Evolutionary conservation across 352 stramenopile genomes (phyloP).

Genomic region (Pythium rishiriense): DNA sequence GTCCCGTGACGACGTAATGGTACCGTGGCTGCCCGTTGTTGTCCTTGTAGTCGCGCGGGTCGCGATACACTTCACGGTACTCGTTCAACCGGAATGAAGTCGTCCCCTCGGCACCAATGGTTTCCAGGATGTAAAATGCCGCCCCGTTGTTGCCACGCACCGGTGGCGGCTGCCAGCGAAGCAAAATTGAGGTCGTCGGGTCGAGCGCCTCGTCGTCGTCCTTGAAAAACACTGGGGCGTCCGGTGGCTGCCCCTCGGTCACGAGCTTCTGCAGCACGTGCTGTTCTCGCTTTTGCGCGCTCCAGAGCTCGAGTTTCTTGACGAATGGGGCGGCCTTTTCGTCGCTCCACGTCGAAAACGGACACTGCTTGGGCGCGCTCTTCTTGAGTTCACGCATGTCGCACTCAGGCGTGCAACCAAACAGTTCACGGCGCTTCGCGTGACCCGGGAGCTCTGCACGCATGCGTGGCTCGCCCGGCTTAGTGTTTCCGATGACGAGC

Average conservation of each 20-base stretch:
- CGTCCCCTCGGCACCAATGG: constrained; percentile 71
- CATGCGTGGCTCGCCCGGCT: constrained; percentile 42
- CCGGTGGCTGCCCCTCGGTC: constrained; percentile 61
- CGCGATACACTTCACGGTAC: constrained; percentile 84
- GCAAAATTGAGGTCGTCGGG: constrained; percentile 63
- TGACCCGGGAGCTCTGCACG: constrained; percentile 73
- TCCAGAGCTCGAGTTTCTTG: constrained; percentile 78
- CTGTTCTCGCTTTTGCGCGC: constrained; percentile 66
- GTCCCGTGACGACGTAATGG: constrained; percentile 56
- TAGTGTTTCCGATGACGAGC: constrained; percentile 59
- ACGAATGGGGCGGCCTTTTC: constrained; percentile 48
- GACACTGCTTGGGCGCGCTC: constrained; percentile 51
- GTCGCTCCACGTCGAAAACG: constrained; percentile 66
- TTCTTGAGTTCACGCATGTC: constrained; percentile 67
- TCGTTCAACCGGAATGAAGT: constrained; percentile 64
- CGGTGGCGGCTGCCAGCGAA: constrained; percentile 68
- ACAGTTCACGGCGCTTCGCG: constrained; percentile 57
- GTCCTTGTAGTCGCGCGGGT: constrained; percentile 85
- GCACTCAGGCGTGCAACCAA: constrained; percentile 59
- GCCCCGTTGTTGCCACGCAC: constrained; percentile 65
- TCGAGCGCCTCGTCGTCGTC: constrained; percentile 57
- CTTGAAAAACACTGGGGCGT: constrained; percentile 53
- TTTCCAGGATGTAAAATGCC: constrained; percentile 85
- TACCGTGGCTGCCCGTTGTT: constrained; percentile 81
- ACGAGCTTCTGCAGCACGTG: constrained; percentile 66